phyloP scores from a whole-genome alignment of 2,329 filamentous ascomycete species.

The Venturia effusa region DNA sequence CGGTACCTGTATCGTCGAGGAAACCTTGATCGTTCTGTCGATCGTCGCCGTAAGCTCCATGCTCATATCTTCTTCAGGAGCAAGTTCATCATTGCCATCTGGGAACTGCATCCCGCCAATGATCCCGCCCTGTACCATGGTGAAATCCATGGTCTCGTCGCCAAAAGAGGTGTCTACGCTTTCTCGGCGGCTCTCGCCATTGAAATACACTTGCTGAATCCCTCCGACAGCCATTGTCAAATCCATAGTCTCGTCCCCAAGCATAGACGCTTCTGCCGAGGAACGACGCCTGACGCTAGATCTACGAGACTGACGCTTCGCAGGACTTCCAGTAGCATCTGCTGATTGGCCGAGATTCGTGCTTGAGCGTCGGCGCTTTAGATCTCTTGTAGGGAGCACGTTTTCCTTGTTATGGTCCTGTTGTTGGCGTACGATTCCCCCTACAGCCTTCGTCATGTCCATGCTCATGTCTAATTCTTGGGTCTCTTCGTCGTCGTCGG shows the following conservation, averaged over 20 bases:
- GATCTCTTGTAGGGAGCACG: not conserved
- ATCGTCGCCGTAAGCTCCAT: slow-evolving; percentile 42
- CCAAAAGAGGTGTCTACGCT: slow-evolving; percentile 6
- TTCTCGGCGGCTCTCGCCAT: slow-evolving; percentile 19
- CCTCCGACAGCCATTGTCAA: slow-evolving; percentile 27
- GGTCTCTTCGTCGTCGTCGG: slow-evolving; percentile 34
- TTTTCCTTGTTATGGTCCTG: slow-evolving; percentile 1
- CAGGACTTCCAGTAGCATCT: slow-evolving; percentile 9
- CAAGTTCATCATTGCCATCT: not conserved
- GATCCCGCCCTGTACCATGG: slow-evolving; percentile 27
- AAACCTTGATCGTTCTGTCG: slow-evolving; percentile 36
- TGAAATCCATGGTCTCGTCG: slow-evolving; percentile 30
- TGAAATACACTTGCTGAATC: slow-evolving; percentile 20
- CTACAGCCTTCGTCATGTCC: slow-evolving; percentile 81
- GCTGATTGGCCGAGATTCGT: not conserved
- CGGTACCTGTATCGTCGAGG: slow-evolving; percentile 15
- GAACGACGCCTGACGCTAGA: slow-evolving; percentile 11
- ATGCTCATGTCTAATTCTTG: slow-evolving; percentile 75
- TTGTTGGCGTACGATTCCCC: slow-evolving; percentile 54
- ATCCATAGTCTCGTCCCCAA: slow-evolving; percentile 27
- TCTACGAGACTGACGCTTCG: slow-evolving; percentile 7
- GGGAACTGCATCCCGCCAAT: slow-evolving; percentile 15
- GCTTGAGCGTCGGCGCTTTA: slow-evolving; percentile 11
- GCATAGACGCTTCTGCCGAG: slow-evolving; percentile 5
- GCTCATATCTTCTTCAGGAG: slow-evolving; percentile 35